Evolutionary conservation across 1,139 yeast genomes (phyloP).

Genomic region (Geotrichum carabidarum): DNA sequence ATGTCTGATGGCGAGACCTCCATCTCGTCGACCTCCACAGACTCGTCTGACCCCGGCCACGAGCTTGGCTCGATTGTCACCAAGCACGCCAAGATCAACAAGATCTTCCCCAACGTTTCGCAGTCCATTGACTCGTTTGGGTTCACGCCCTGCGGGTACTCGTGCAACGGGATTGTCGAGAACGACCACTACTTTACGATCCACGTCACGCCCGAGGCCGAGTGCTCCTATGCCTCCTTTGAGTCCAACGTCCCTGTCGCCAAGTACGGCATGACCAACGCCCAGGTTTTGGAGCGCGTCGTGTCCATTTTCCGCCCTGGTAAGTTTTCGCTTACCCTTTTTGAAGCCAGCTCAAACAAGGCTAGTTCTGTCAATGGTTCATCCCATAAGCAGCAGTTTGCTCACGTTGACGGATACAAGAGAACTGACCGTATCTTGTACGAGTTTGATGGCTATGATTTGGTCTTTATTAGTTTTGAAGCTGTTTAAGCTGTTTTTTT

Average conservation of each 20-base stretch:
- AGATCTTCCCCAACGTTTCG: slow-evolving; percentile 45
- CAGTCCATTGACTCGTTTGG: slow-evolving; percentile 71
- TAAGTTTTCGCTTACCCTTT: slow-evolving; percentile 69
- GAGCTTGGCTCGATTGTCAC: slow-evolving; percentile 66
- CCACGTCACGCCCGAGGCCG: slow-evolving; percentile 90
- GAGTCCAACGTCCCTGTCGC: slow-evolving; percentile 73
- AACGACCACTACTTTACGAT: slow-evolving; percentile 71
- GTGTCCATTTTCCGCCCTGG: slow-evolving; percentile 67
- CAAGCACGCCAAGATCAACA: slow-evolving; percentile 54
- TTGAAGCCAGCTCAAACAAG: slow-evolving; percentile 35
- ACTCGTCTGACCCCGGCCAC: slow-evolving; percentile 65
- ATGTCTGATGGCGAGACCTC: slow-evolving; percentile 15
- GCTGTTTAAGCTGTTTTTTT: slow-evolving; percentile 18
- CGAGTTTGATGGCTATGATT: slow-evolving; percentile 57
- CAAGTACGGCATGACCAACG: slow-evolving; percentile 43
- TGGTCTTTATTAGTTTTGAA: slow-evolving; percentile 39
- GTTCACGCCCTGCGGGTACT: slow-evolving; percentile 93
- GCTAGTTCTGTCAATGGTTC: background rate
- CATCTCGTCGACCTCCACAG: slow-evolving; percentile 19
- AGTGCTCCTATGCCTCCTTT: slow-evolving; percentile 94
- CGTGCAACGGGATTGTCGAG: slow-evolving; percentile 72
- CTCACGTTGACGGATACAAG: slow-evolving; percentile 46
- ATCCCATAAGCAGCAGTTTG: background rate
- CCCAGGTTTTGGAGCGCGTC: slow-evolving; percentile 50
- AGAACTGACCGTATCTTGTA: slow-evolving; percentile 66